Evolutionary conservation across 2,329 filamentous ascomycete genomes (phyloP).

Genomic region (Cladobotryum mycophilum): DNA sequence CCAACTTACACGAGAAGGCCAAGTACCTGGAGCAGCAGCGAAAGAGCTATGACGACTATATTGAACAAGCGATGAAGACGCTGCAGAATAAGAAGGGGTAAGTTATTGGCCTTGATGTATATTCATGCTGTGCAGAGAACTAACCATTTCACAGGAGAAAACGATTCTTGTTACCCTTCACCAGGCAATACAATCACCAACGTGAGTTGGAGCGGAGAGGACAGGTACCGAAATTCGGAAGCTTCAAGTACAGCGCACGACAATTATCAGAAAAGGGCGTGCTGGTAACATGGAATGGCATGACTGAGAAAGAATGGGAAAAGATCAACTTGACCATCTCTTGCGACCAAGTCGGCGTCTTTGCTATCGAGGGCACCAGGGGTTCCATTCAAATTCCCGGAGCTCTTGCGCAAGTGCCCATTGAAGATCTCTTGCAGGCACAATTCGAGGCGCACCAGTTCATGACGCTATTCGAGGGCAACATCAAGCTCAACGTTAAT

Average conservation of each 20-base stretch:
- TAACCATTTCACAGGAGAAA: conserved; percentile 60
- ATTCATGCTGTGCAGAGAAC: conserved; percentile 11
- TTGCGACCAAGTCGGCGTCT: conserved; percentile 89
- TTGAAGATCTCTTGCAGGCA: conserved; percentile 90
- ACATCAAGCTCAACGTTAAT: conserved; percentile 89
- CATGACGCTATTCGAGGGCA: conserved; percentile 86
- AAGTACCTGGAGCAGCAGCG: conserved; percentile 90
- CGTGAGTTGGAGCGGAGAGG: conserved; percentile 88
- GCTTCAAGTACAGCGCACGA: conserved; percentile 92
- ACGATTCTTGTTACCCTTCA: conserved; percentile 90
- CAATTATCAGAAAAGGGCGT: conserved; percentile 90
- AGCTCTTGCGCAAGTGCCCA: conserved; percentile 77
- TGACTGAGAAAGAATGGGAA: conserved; percentile 77
- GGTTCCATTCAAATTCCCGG: conserved; percentile 95
- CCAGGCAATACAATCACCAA: conserved; percentile 98
- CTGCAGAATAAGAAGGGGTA: conserved; percentile 93
- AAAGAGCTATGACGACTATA: conserved; percentile 98
- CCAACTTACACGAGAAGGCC: conserved; percentile 77
- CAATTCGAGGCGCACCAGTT: conserved; percentile 97
- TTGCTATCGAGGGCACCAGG: conserved; percentile 83
- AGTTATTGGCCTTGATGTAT: conserved; percentile 21
- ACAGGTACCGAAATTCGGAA: conserved; percentile 93
- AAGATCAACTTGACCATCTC: conserved; percentile 91
- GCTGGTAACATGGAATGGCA: conserved; percentile 83
- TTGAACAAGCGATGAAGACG: conserved; percentile 96